phyloP scores from a whole-genome alignment of 306 rosid genomes.

The Malus orientalis region DNA sequence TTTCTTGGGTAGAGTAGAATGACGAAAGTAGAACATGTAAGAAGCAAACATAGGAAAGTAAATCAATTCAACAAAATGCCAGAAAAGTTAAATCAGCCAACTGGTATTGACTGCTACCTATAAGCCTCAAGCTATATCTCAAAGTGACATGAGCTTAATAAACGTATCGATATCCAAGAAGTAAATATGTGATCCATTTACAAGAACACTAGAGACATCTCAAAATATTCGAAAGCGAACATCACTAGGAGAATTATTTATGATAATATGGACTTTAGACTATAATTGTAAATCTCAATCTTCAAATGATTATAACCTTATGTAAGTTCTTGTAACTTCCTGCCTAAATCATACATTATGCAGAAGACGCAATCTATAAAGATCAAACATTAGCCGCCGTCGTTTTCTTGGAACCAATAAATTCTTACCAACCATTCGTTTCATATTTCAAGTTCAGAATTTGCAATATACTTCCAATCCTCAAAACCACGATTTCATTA shows the following conservation, averaged over 20 bases:
- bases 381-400: background rate
- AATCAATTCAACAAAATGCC: background rate
- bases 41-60: background rate
- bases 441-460: background rate
- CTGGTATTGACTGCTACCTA: background rate
- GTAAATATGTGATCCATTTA: background rate
- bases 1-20: background rate
- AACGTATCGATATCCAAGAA: background rate
- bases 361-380: background rate
- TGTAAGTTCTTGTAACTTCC: background rate
- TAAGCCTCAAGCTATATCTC: background rate
- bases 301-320: background rate
- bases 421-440: background rate
- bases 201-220: background rate
- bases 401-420: background rate
- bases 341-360: background rate
- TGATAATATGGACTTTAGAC: background rate
- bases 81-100: background rate
- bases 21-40: background rate
- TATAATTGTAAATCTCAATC: too few species aligned
- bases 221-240: background rate
- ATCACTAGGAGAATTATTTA: background rate
- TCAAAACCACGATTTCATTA: background rate
- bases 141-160: background rate
- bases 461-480: background rate